Percentiles rank a stretch among this genome's conserved stretches.
Conservation (phyloP, 306 rosid species). For the Cucumis cinereus region DNA sequence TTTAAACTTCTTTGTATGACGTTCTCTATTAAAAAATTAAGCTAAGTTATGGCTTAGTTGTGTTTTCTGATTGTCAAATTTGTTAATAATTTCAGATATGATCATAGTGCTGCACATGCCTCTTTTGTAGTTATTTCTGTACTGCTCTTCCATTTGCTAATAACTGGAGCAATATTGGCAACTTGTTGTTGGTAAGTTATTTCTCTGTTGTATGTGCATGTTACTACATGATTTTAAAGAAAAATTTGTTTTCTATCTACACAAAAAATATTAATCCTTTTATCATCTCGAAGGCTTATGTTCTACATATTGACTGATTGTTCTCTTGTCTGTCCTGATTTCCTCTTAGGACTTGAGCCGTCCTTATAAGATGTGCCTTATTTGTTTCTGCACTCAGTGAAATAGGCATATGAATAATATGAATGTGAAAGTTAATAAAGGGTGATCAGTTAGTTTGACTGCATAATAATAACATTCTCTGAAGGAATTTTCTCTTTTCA, state of each 20-base stretch:
- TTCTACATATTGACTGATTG: background rate
- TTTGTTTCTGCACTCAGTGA: background rate
- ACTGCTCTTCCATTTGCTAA: constrained; percentile 69
- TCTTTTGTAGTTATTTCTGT: constrained; percentile 77
- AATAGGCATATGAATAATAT: background rate
- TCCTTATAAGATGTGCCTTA: background rate
- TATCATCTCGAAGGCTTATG: background rate
- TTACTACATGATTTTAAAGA: background rate
- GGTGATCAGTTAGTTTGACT: background rate
- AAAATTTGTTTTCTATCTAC: background rate
- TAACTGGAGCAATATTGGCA: constrained; percentile 71
- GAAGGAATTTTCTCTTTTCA: background rate
- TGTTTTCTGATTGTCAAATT: constrained; percentile 8
- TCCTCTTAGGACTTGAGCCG: background rate
- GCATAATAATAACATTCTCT: background rate
- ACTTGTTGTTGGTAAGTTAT: constrained; percentile 75
- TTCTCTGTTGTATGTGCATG: constrained; percentile 1
- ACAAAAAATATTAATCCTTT: background rate
- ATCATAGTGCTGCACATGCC: constrained; percentile 80
- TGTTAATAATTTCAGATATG: constrained; percentile 61
- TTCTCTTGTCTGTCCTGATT: background rate
- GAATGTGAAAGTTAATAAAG: background rate
- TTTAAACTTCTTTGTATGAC: background rate
- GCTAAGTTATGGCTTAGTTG: background rate
- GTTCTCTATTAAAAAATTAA: background rate